These are phyloP conservation scores for Pleurotus djamor DNA, from an alignment of 768 basidiomycete genomes.

Conservation along the genomic window DNA sequence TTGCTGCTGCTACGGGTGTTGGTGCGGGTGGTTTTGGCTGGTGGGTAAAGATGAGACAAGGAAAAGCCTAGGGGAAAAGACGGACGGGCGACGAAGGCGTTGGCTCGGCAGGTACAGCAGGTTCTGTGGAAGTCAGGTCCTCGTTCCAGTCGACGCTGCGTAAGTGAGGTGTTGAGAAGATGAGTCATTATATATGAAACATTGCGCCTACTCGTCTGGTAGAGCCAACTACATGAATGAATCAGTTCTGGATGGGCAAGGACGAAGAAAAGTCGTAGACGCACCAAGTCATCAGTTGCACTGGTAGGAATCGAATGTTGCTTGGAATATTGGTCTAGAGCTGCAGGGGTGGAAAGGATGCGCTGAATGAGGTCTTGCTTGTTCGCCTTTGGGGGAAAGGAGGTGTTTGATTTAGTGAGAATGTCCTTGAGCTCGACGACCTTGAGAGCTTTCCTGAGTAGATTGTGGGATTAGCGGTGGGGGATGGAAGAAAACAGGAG, in stretches of 20 bases:
- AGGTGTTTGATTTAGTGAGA: conserved; percentile 47
- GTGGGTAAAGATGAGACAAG: not conserved
- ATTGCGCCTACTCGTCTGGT: conserved; percentile 27
- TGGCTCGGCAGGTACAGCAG: conserved; percentile 13
- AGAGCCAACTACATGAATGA: conserved; percentile 19
- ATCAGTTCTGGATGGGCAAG: conserved; percentile 2
- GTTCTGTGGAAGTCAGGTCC: conserved; percentile 13
- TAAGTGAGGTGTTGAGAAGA: not conserved
- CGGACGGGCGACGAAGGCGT: not conserved
- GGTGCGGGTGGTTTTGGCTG: not conserved
- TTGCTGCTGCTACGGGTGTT: conserved; percentile 5
- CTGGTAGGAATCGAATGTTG: conserved; percentile 21
- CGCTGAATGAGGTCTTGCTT: conserved; percentile 68
- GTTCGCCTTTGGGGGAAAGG: conserved; percentile 54
- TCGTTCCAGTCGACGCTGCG: conserved; percentile 43
- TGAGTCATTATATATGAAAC: not conserved
- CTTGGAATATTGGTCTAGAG: conserved; percentile 45
- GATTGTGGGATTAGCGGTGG: conserved; percentile 19
- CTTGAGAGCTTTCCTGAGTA: conserved; percentile 57
- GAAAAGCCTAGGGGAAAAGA: not conserved
- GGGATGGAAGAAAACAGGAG: not conserved
- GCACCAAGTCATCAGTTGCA: conserved; percentile 23
- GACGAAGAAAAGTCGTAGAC: not conserved
- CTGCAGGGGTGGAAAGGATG: conserved; percentile 50
- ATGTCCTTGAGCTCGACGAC: conserved; percentile 69